Conservation (phyloP, 805 yeast genomes). For the Wickerhamomyces canadensis region DNA sequence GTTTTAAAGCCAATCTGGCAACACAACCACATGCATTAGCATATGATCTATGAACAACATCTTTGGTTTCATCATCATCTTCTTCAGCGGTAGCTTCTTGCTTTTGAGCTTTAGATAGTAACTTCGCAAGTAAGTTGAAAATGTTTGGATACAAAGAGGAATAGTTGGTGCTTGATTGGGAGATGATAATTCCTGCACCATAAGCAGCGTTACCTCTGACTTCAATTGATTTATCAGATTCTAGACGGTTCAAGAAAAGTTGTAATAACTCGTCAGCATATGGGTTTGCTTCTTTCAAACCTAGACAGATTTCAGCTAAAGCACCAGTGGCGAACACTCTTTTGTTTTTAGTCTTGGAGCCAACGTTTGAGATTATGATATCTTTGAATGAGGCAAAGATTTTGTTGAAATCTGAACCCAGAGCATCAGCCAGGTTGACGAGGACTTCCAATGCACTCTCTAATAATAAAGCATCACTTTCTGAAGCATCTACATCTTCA, state of each 20-base stretch:
- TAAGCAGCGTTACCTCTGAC: conserved; percentile 95
- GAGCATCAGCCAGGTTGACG: conserved; percentile 67
- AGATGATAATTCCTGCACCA: conserved; percentile 78
- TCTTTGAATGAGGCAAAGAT: conserved; percentile 71
- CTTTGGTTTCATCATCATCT: conserved; percentile 73
- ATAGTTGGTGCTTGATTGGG: conserved; percentile 38
- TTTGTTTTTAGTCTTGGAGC: conserved; percentile 62
- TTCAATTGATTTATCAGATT: conserved; percentile 73
- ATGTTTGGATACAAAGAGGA: conserved; percentile 62
- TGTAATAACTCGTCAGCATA: conserved; percentile 65
- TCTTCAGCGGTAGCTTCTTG: conserved; percentile 47
- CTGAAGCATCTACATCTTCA: conserved; percentile 52
- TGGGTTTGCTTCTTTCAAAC: conserved; percentile 62
- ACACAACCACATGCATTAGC: conserved; percentile 98
- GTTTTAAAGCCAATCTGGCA: conserved; percentile 79
- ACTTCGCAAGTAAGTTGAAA: conserved; percentile 59
- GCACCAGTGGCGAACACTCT: conserved; percentile 85
- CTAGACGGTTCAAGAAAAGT: conserved; percentile 61
- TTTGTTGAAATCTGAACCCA: conserved; percentile 72
- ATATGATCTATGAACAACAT: conserved; percentile 72
- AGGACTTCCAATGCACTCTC: conserved; percentile 86
- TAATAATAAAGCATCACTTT: conserved; percentile 61
- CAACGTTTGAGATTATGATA: conserved; percentile 49
- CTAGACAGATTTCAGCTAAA: conserved; percentile 80
- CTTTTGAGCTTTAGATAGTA: conserved; percentile 74